phyloP scores from a whole-genome alignment of 179 eudicot genomes.

The Amaranthus tricolor region DNA sequence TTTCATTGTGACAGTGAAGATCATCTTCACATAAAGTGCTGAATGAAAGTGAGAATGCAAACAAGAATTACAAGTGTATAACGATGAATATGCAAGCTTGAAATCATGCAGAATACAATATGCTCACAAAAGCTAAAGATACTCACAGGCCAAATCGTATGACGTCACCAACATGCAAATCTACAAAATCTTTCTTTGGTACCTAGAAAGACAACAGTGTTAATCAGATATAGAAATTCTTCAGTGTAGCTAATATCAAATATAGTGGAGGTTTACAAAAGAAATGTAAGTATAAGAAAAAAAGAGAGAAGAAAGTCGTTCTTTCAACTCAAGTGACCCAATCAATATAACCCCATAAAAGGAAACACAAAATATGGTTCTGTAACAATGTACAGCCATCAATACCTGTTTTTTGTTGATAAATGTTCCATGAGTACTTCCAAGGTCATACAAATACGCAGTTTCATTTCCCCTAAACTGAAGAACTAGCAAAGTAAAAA shows the following conservation, averaged over 20 bases:
- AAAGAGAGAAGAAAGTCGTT: not conserved
- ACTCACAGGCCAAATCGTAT: conserved; percentile 97
- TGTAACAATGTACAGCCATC: not conserved
- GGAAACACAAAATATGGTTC: not conserved
- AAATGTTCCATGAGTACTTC: conserved; percentile 92
- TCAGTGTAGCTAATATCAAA: not conserved
- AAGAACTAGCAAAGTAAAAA: conserved; percentile 50
- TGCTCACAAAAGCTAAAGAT: not conserved
- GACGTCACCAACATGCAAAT: conserved; percentile 94
- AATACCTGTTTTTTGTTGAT: conserved; percentile 88
- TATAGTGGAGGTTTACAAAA: not conserved
- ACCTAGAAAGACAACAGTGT: conserved; percentile 42
- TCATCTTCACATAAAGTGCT: not conserved
- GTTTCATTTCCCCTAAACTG: conserved; percentile 75
- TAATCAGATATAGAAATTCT: conserved; percentile 5
- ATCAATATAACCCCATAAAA: not conserved
- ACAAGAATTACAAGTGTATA: not conserved
- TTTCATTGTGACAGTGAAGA: not conserved
- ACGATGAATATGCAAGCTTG: conserved; percentile 3
- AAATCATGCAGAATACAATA: not conserved
- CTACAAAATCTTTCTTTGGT: conserved; percentile 64
- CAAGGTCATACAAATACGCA: conserved; percentile 82
- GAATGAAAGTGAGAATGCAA: not conserved
- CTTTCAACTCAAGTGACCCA: not conserved
- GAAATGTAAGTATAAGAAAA: not conserved